A percentile compares a stretch with the other conserved stretches of the same genome.
Evolutionary conservation across 805 yeast species (phyloP).

Genomic region (Jamesozyma rosinii): DNA sequence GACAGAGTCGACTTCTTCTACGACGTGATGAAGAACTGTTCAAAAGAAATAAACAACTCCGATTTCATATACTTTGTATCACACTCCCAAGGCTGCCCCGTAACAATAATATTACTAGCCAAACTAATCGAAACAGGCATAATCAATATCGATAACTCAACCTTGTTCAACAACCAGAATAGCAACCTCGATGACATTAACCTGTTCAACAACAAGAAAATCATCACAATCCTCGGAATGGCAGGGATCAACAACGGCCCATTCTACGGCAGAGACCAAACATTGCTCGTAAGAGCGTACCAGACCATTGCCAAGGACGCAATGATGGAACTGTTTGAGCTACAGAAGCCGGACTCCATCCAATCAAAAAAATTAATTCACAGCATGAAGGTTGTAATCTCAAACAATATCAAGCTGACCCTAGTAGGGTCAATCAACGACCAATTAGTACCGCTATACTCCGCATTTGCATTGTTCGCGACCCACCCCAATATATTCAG

Average conservation of each 20-base stretch:
- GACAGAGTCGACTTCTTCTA: constrained; percentile 79
- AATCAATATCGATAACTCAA: constrained; percentile 30
- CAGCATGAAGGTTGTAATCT: constrained; percentile 53
- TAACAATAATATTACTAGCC: constrained; percentile 70
- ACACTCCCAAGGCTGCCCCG: constrained; percentile 95
- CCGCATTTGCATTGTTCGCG: constrained; percentile 72
- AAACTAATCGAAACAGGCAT: constrained; percentile 55
- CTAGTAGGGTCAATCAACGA: constrained; percentile 88
- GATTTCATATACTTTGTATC: constrained; percentile 88
- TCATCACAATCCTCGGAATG: constrained; percentile 77
- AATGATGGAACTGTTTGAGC: constrained; percentile 74
- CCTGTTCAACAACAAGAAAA: constrained; percentile 25
- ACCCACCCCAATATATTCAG: constrained; percentile 84
- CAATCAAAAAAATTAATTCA: constrained; percentile 66
- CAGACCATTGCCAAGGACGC: constrained; percentile 86
- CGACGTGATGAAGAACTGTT: constrained; percentile 61
- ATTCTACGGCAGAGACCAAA: constrained; percentile 83
- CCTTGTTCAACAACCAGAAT: constrained; percentile 12
- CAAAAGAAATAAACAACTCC: constrained; percentile 42
- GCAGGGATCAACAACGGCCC: constrained; percentile 96
- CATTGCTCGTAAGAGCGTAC: constrained; percentile 75
- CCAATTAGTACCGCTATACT: constrained; percentile 86
- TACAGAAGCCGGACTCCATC: constrained; percentile 64
- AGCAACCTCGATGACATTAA: constrained; percentile 6
- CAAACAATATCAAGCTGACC: constrained; percentile 65